Percentiles rank a stretch among this genome's conserved stretches.
These are phyloP conservation scores for Phalaenopsis hybrid DNA, from an alignment of 116 monocot species.

Conservation along the genomic window DNA sequence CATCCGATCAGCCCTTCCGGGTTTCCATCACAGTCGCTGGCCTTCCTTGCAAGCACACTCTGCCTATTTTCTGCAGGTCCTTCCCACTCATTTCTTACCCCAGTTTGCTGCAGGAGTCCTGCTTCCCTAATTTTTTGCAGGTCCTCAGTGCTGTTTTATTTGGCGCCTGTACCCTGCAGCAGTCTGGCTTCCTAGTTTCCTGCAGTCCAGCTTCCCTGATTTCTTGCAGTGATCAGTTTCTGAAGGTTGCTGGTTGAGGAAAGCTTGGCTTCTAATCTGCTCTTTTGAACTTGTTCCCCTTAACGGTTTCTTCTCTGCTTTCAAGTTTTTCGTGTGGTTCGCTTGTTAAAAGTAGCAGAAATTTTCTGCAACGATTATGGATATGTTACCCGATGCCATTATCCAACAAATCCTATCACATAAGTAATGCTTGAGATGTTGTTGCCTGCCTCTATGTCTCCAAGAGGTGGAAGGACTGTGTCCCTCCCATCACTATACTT, in stretches of 20 bases:
- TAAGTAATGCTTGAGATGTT: conserved; percentile 66
- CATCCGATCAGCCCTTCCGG: too few relatives aligned
- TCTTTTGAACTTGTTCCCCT: neutral
- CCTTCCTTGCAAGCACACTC: too few relatives aligned
- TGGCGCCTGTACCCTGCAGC: too few relatives aligned
- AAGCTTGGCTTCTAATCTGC: neutral
- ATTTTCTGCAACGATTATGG: conserved; percentile 27
- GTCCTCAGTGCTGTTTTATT: too few relatives aligned
- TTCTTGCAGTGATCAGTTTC: neutral
- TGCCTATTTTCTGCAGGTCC: too few relatives aligned
- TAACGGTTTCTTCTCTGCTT: neutral
- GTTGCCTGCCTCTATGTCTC: conserved; percentile 64
- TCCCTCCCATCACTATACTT: conserved; percentile 74
- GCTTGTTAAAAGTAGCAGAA: neutral
- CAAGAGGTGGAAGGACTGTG: conserved; percentile 50
- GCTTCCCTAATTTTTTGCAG: too few relatives aligned
- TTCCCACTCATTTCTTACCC: too few relatives aligned
- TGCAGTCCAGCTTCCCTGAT: too few relatives aligned
- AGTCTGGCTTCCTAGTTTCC: too few relatives aligned
- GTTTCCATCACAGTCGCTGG: too few relatives aligned
- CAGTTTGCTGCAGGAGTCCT: too few relatives aligned
- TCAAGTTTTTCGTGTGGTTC: neutral
- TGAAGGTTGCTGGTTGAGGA: too few relatives aligned
- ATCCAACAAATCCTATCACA: conserved; percentile 71
- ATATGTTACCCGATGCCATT: conserved; percentile 68